A percentile compares a stretch with the other conserved stretches of the same genome.
Evolutionary conservation across 2,329 filamentous ascomycete genomes (phyloP).

Genomic region (Xylariaceae sp.): DNA sequence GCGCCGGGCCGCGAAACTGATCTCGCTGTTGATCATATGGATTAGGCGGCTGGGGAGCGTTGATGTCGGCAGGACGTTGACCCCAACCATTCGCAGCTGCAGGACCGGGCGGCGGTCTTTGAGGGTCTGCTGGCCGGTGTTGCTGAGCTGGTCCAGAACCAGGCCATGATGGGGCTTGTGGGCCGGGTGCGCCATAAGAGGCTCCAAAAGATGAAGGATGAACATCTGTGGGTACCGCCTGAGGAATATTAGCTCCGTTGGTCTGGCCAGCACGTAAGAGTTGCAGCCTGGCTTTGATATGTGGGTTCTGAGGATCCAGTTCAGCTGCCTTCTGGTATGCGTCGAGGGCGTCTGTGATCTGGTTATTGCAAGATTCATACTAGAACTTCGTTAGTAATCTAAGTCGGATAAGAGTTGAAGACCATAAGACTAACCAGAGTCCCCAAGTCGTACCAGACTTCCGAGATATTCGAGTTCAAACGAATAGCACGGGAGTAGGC

Average conservation of each 20-base stretch:
- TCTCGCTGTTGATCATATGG: slow-evolving; percentile 82
- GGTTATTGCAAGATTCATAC: slow-evolving; percentile 99
- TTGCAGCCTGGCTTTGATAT: slow-evolving; percentile 93
- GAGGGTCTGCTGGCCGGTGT: slow-evolving; percentile 50
- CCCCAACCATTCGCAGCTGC: slow-evolving; percentile 55
- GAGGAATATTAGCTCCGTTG: slow-evolving; percentile 63
- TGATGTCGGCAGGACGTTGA: slow-evolving; percentile 71
- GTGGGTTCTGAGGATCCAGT: slow-evolving; percentile 85
- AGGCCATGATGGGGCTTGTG: slow-evolving; percentile 86
- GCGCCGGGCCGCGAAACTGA: slow-evolving; percentile 62
- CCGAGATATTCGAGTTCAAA: slow-evolving; percentile 95
- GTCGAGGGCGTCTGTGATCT: slow-evolving; percentile 92
- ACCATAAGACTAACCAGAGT: slow-evolving; percentile 69
- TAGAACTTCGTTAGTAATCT: slow-evolving; percentile 38
- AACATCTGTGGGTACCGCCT: slow-evolving; percentile 88
- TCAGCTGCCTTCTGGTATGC: slow-evolving; percentile 94
- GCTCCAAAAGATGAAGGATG: slow-evolving; percentile 93
- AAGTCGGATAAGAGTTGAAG: slow-evolving; percentile 8
- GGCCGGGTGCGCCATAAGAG: slow-evolving; percentile 82
- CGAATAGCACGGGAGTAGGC: slow-evolving; percentile 96
- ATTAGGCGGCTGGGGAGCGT: slow-evolving; percentile 71
- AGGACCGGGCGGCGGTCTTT: slow-evolving; percentile 57
- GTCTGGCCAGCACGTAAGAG: slow-evolving; percentile 78
- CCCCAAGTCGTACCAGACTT: slow-evolving; percentile 98
- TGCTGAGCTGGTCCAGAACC: slow-evolving; percentile 61